Percentiles rank a stretch among this genome's conserved stretches.
phyloP scores from a whole-genome alignment of 2,329 filamentous ascomycete species.

The Aspergillus viridinutans region DNA sequence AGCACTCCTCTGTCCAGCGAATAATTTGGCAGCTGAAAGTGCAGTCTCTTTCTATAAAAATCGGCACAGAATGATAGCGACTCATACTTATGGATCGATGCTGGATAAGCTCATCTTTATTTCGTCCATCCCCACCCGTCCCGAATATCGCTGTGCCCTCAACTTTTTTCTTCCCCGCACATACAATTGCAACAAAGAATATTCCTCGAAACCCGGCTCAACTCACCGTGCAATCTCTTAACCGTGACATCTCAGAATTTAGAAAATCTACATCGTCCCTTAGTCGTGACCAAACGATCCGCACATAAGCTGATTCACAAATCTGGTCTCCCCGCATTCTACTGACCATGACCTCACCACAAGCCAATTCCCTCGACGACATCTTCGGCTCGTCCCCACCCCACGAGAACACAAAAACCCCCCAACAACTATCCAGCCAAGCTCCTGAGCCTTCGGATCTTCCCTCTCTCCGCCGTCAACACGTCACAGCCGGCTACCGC shows the following conservation, averaged over 20 bases:
- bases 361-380: constrained; percentile 34
- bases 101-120: background rate
- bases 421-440: background rate
- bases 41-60: background rate
- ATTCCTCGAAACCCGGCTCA: background rate
- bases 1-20: background rate
- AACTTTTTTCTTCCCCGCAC: background rate
- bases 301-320: background rate
- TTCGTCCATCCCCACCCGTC: background rate
- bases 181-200: background rate
- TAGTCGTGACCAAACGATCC: background rate
- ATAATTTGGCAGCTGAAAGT: no score
- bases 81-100: background rate
- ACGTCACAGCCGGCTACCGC: constrained; percentile 82
- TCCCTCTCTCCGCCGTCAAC: constrained; percentile 67
- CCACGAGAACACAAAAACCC: background rate
- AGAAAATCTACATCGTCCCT: background rate
- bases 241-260: background rate
- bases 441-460: constrained; percentile 61
- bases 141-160: background rate
- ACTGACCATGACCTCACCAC: constrained; percentile 2
- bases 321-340: background rate
- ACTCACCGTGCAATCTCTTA: background rate
- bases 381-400: constrained; percentile 41
- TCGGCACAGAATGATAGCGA: background rate